These are phyloP conservation scores for Mycena kentingensis DNA, from an alignment of 768 basidiomycete genomes.

Conservation along the genomic window DNA sequence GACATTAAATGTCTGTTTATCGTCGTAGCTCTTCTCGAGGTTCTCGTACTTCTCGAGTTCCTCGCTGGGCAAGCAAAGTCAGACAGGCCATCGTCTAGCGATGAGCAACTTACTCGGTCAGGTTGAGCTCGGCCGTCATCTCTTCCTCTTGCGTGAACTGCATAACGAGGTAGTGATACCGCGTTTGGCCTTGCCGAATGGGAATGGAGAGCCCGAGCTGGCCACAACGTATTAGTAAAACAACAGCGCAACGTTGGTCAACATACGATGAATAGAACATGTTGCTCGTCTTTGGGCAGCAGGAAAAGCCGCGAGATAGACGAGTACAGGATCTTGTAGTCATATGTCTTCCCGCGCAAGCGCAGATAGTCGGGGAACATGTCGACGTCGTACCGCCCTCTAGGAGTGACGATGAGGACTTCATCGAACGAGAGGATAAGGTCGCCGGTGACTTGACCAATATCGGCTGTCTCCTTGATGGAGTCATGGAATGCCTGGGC, in stretches of 20 bases:
- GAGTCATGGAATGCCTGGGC: slow-evolving; percentile 96
- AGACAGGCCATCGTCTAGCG: slow-evolving; percentile 3
- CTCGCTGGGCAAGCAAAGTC: slow-evolving; percentile 48
- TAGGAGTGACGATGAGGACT: slow-evolving; percentile 90
- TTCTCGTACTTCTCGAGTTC: slow-evolving; percentile 78
- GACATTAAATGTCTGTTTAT: slow-evolving; percentile 88
- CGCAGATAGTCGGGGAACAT: slow-evolving; percentile 96
- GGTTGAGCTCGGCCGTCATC: slow-evolving; percentile 91
- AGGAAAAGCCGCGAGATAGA: slow-evolving; percentile 89
- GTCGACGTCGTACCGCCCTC: slow-evolving; percentile 97
- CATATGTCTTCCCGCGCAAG: slow-evolving; percentile 97
- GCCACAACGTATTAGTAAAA: slow-evolving; percentile 7
- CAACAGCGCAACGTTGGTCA: neutral
- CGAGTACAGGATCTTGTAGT: slow-evolving; percentile 93
- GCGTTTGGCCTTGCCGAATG: slow-evolving; percentile 96
- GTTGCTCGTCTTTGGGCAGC: slow-evolving; percentile 94
- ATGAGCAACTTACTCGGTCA: slow-evolving; percentile 71
- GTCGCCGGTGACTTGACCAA: slow-evolving; percentile 89
- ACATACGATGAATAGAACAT: slow-evolving; percentile 91
- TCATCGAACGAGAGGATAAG: slow-evolving; percentile 94
- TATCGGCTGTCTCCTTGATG: slow-evolving; percentile 94
- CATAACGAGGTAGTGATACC: slow-evolving; percentile 98
- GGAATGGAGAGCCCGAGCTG: slow-evolving; percentile 91
- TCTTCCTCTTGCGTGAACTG: slow-evolving; percentile 97
- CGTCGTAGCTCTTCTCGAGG: slow-evolving; percentile 92